Percentiles rank a stretch among this genome's conserved stretches.
Evolutionary conservation across 306 rosid genomes (phyloP).

Genomic region (Cyclanthera cordifolia): DNA sequence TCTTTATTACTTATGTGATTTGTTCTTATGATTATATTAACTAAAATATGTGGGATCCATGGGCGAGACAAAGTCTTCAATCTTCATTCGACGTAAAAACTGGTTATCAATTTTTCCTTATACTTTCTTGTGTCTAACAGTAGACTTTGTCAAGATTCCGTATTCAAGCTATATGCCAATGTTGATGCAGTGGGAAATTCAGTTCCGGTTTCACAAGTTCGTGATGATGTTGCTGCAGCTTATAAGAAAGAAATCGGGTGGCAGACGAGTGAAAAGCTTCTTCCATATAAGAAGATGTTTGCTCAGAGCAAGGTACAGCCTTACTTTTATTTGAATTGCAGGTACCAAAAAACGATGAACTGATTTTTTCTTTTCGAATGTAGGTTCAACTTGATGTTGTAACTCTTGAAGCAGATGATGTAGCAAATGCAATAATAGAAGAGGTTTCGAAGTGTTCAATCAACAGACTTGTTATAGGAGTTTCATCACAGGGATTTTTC

Average conservation of each 20-base stretch:
- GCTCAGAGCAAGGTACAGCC: slow-evolving; percentile 51
- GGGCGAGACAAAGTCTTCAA: background rate
- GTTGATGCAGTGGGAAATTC: slow-evolving; percentile 60
- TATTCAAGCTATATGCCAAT: slow-evolving; percentile 13
- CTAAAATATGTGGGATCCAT: background rate
- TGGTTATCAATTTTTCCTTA: background rate
- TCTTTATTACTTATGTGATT: background rate
- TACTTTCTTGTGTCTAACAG: background rate
- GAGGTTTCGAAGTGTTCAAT: slow-evolving; percentile 47
- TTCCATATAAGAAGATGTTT: slow-evolving; percentile 69
- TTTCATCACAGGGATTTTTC: slow-evolving; percentile 63
- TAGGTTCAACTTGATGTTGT: slow-evolving; percentile 71
- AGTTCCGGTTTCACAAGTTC: slow-evolving; percentile 52
- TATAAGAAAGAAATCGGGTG: slow-evolving; percentile 54
- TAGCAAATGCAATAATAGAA: slow-evolving; percentile 52
- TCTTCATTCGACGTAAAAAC: background rate
- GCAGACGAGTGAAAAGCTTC: slow-evolving; percentile 47
- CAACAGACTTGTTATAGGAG: slow-evolving; percentile 65
- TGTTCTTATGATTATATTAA: background rate
- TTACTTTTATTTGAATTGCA: slow-evolving; percentile 17
- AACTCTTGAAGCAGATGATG: slow-evolving; percentile 71
- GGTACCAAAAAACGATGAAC: slow-evolving; percentile 13
- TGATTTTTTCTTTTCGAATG: background rate
- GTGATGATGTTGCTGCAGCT: slow-evolving; percentile 50
- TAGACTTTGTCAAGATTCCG: slow-evolving; percentile 4